Percentiles rank a stretch among this genome's conserved stretches.
phyloP scores from a whole-genome alignment of 2,329 filamentous ascomycete species.

The Westerdykella ornata region DNA sequence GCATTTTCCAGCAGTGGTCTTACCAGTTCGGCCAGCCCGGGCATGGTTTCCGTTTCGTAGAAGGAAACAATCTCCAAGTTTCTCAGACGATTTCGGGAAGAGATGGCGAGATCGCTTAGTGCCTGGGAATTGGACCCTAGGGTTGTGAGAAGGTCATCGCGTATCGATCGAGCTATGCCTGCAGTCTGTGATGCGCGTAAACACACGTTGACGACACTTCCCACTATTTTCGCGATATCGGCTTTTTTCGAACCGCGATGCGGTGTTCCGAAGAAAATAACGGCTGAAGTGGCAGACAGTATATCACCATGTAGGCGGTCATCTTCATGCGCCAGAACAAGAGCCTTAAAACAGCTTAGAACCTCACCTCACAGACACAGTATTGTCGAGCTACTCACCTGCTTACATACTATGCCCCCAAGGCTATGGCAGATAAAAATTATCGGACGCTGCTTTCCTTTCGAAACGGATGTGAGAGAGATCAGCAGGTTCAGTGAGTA shows the following conservation, averaged over 20 bases:
- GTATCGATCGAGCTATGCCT: constrained; percentile 9
- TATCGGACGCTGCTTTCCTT: constrained; percentile 11
- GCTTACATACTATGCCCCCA: constrained; percentile 18
- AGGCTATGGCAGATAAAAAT: constrained; percentile 21
- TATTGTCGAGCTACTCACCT: constrained; percentile 9
- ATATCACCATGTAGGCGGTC: constrained; percentile 10
- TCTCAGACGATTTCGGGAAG: constrained; percentile 8
- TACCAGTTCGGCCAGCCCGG: constrained; percentile 10
- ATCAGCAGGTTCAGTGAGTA: constrained; percentile 14
- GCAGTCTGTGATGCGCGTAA: constrained; percentile 9
- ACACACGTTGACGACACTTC: constrained; percentile 9
- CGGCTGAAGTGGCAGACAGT: constrained; percentile 9
- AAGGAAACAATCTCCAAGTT: constrained; percentile 14
- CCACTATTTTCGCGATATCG: constrained; percentile 13
- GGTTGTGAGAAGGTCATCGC: constrained; percentile 12
- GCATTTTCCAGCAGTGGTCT: constrained; percentile 4
- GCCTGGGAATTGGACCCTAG: constrained; percentile 9
- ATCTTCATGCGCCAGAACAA: constrained; percentile 14
- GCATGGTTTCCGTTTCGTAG: constrained; percentile 9
- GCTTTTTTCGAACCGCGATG: constrained; percentile 14
- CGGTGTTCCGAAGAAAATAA: constrained; percentile 17
- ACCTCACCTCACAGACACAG: constrained; percentile 1
- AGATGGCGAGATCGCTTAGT: constrained; percentile 9
- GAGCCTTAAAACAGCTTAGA: constrained; percentile 11
- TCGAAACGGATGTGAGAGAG: constrained; percentile 7